phyloP scores from a whole-genome alignment of 768 basidiomycete species.

The Pleurotus tuoliensis region DNA sequence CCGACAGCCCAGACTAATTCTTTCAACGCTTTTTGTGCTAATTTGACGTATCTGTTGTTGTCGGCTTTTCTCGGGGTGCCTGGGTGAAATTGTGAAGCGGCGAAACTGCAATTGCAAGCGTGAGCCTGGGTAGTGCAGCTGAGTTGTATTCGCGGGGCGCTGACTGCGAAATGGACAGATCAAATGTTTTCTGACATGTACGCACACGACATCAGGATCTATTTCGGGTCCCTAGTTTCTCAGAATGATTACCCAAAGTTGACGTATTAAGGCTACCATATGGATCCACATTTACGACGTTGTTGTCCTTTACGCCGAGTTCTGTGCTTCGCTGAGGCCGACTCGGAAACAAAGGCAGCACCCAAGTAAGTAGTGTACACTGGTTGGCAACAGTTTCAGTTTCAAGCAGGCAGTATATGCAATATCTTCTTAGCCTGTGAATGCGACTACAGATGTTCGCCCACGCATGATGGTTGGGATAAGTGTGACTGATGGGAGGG shows the following conservation, averaged over 20 bases:
- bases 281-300: constrained; percentile 5
- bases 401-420: neutral
- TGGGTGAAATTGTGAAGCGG: constrained; percentile 2
- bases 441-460: constrained; percentile 11
- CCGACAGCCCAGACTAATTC: too few relatives aligned
- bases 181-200: constrained; percentile 7
- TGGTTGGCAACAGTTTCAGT: too few relatives aligned
- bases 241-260: neutral
- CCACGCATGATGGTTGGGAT: constrained; percentile 26
- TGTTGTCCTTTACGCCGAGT: too few relatives aligned
- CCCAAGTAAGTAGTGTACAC: too few relatives aligned
- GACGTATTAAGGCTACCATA: neutral
- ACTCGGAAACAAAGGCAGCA: too few relatives aligned
- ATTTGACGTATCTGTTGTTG: neutral
- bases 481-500: constrained; percentile 50
- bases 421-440: constrained; percentile 10
- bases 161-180: constrained; percentile 7
- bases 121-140: neutral
- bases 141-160: neutral
- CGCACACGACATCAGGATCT: constrained; percentile 2
- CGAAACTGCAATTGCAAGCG: constrained; percentile 6
- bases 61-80: constrained; percentile 8
- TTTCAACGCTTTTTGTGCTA: too few relatives aligned
- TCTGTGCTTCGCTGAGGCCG: too few relatives aligned
- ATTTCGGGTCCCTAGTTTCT: constrained; percentile 6